These are phyloP conservation scores for Aspergillus sclerotialis DNA, from an alignment of 2,329 filamentous ascomycete genomes.

Conservation along the genomic window DNA sequence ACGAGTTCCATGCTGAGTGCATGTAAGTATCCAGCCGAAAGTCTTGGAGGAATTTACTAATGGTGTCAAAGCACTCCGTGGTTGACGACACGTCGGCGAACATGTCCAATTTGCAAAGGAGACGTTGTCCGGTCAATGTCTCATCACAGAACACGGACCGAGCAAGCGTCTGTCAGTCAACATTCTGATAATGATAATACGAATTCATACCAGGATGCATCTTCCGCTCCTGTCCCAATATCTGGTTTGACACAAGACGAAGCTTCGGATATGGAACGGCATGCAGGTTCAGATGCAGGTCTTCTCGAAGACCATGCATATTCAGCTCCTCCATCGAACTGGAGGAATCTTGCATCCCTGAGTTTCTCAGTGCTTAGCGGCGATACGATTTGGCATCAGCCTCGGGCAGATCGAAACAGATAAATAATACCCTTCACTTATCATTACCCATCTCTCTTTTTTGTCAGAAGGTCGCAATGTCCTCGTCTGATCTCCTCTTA, in stretches of 20 bases:
- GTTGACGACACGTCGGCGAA: constrained; percentile 88
- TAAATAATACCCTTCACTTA: constrained; percentile 12
- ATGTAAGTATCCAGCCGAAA: constrained; percentile 61
- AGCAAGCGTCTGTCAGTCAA: not conserved
- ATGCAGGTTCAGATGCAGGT: constrained; percentile 24
- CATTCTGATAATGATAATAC: not conserved
- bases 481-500: constrained; percentile 5
- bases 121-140: constrained; percentile 71
- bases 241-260: constrained; percentile 26
- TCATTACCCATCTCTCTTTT: constrained; percentile 7
- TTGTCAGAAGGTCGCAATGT: not conserved
- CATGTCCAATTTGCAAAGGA: constrained; percentile 98
- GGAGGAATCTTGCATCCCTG: constrained; percentile 38
- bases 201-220: constrained; percentile 40
- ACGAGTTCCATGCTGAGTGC: constrained; percentile 97
- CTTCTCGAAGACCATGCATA: constrained; percentile 25
- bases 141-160: constrained; percentile 20
- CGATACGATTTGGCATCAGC: constrained; percentile 39
- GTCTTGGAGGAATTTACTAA: constrained; percentile 11
- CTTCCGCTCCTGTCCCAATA: constrained; percentile 46
- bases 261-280: constrained; percentile 39
- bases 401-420: constrained; percentile 31
- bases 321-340: constrained; percentile 30
- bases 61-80: constrained; percentile 68
- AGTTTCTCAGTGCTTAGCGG: constrained; percentile 41